Base-by-base conservation (phyloP, 202 grass and related monocot species). In the Zoysia matrella region DNA sequence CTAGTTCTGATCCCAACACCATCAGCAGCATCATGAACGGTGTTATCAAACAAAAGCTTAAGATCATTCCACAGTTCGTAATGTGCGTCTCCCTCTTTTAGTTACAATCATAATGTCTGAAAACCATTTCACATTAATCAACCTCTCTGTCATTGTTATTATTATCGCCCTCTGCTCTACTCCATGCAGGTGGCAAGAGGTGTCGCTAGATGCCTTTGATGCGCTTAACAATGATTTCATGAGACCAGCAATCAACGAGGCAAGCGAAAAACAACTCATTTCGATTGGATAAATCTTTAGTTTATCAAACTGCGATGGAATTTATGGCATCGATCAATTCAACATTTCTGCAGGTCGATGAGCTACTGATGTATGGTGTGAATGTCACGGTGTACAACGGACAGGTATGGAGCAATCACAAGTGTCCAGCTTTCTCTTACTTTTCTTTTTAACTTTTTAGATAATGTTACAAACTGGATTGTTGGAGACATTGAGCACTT, bases 21-120 rank as follows among this genome's bases (percentile, higher is more conserved):
- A 36, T 36, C 30, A 36, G 30, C 30, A 36, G 30, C 30, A 56
- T 1, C 9, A 84, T 92, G 72, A 92, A 92, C 48, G 84, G 84
- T 10, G 52, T 65, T 30, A 74, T 92, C 36, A 92, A 64, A 67
- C 49, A 92, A 3, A 89, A 89, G 67, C 68, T 92, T 1, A 82
- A 74, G 72, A 89, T 92, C 36, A 89, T 92, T 22, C 90, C 87
- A 0, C 84, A 78, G 41, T 65, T 87, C 60, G 16, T 87, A 11
- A 79, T 75, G 84, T 78, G 47, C 7, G 12, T 12, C 10, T 52
- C 51, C 51, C 51, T 52, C 51, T 52, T n/a, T 8, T 12, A 52
- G 51, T 11, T 11, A 50, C 48, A 12, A 12, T 52, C 51, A 52
- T 2, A 52, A 52, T 11, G 3, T 52, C 9, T 52, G 51, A 52